These are phyloP conservation scores for Cicer bijugum DNA, from an alignment of 306 rosid species.

Conservation along the genomic window DNA sequence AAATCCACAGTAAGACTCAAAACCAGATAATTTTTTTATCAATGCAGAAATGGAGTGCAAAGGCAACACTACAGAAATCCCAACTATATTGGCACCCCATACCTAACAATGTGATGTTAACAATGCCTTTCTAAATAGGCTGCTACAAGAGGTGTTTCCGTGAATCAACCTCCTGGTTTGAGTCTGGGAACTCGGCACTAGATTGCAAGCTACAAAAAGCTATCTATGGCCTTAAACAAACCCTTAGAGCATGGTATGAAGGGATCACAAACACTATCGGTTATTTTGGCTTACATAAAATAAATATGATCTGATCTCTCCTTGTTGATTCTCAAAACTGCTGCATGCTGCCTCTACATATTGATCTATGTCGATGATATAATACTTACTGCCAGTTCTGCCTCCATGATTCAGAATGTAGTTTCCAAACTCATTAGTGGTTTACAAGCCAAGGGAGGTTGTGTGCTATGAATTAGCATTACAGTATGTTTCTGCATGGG, in stretches of 20 bases:
- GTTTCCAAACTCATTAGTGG: not conserved
- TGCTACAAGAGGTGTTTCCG: not conserved
- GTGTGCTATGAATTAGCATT: too few species aligned
- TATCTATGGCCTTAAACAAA: too few species aligned
- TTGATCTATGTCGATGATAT: not conserved
- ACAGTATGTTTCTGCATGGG: too few species aligned
- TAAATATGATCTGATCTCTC: not conserved
- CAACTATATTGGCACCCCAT: not conserved
- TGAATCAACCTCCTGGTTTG: not conserved
- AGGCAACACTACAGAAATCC: not conserved
- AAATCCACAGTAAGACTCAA: not conserved
- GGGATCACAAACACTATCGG: not conserved
- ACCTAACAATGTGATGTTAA: not conserved
- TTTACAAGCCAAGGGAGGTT: not conserved
- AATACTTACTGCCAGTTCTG: not conserved
- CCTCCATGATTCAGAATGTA: not conserved
- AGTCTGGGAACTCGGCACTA: not conserved
- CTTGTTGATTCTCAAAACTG: not conserved
- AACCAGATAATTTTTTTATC: not conserved
- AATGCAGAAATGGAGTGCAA: not conserved
- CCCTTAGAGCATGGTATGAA: not conserved
- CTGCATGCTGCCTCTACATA: not conserved
- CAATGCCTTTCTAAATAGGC: not conserved
- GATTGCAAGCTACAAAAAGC: not conserved
- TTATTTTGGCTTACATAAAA: not conserved